Evolutionary conservation across 805 yeast species (phyloP), one percentile per base, ranked within the genome.

Genomic region (Spathaspora sp.): DNA sequence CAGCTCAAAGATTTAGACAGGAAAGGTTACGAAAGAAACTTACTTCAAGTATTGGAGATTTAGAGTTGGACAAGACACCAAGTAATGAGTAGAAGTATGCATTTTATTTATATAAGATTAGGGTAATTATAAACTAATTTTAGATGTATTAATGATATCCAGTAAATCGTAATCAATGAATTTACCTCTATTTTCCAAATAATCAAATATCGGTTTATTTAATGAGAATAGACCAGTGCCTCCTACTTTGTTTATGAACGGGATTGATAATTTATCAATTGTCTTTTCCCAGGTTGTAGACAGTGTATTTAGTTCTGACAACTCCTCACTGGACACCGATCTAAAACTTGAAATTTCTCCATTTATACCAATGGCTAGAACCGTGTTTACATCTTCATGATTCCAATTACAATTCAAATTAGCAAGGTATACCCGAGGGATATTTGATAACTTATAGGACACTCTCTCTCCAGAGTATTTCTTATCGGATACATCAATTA

Each of bases 1-100:
- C 77, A 8, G 79, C 80, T 18, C 77, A 72, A 48, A 69, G 66
- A 51, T 64, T 74, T 53, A 68, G 82, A 61, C 73, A 71, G 49
- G 63, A 78, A 64, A 59, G 71, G 65, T 51, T 60, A 56, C 51
- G 69, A 52, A 60, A 60, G 57, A 67, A 64, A 51, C 44, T 49
- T 23, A 42, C 48, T 43, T 23, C 26, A 23, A 49, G 10, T 31
- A 23, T 46, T 19, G 51, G 31, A 18, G 42, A 35, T 35, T 29
- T 23, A 14, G 46, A 44, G 11, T 35, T 35, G 8, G 40, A 35
- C 11, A 29, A 29, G 32, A 29, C 32, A 14, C n/a, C 35, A 4
- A 14, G 8, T 31, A 31, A 31, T 31, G 40, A 35, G 40, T 35
- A 35, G 40, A 9, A 35, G 14, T 42, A 42, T 23, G 32, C 23